Evolutionary conservation across 2,329 filamentous ascomycete genomes (phyloP), one percentile per base, ranked within the genome.

Genomic region (Alternaria novae-zelandiae): DNA sequence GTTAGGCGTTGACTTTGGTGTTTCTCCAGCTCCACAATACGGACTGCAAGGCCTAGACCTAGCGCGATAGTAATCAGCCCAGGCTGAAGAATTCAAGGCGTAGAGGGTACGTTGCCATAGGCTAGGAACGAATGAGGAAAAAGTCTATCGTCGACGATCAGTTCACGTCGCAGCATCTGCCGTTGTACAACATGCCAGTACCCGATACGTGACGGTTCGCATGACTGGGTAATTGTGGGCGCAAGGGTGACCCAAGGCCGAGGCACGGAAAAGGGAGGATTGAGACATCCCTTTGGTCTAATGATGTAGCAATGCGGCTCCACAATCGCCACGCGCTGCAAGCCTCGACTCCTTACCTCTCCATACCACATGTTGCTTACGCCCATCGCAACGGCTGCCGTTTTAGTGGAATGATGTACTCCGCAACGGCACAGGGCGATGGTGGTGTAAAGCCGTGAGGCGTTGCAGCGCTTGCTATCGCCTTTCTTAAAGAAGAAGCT

Each of bases 401-500:
- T 1, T 36, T 36, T n/a, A 15, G 32, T 36, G 15, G 15, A 10
- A 36, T 10, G 32, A 5, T 5, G 8, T 9, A 36, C 32, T 36
- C 32, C 15, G 32, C 32, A 36, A 15, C 32, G 32, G 32, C 15
- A 36, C 4, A n/a, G 7, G 32, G 3, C 7, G 8, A 36, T 4
- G 8, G 65, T 75, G 7, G 56, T 69, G 23, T 73, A 64, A 44
- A 66, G 64, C 12, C 55, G 50, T 13, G 17, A 51, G 15, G 63
- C 59, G 12, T 63, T 70, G 45, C 63, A 50, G 25, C 61, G 65
- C 41, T 70, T 61, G 13, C 57, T 55, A 11, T 66, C 62, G 20
- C 65, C 69, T 55, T 59, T 59, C 57, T 63, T 63, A 20, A 67
- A 67, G 54, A 67, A 67, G 41, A 63, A 65, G 45, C 60, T 68